These are phyloP conservation scores for Colletotrichum melonis DNA, from an alignment of 2,329 filamentous ascomycete species.

Conservation along the genomic window DNA sequence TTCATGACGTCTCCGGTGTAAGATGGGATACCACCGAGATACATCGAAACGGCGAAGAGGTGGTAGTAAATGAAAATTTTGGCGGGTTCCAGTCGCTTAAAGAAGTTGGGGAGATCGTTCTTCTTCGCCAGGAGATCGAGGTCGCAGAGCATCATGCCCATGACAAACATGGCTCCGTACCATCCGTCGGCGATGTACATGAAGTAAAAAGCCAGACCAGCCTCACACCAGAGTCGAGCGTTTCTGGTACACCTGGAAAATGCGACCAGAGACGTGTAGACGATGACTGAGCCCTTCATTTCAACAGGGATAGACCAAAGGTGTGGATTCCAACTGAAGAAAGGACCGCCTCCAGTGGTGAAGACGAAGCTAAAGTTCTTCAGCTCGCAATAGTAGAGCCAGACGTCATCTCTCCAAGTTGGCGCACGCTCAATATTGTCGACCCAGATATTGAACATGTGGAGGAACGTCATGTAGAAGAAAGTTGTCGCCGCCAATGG, in stretches of 20 bases:
- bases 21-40: constrained; percentile 44
- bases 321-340: constrained; percentile 63
- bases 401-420: constrained; percentile 61
- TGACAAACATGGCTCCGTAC: constrained; percentile 48
- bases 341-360: constrained; percentile 53
- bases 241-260: constrained; percentile 48
- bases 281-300: constrained; percentile 71
- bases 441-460: constrained; percentile 49
- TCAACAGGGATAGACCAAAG: constrained; percentile 74
- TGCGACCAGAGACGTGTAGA: constrained; percentile 64
- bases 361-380: constrained; percentile 52
- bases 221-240: constrained; percentile 46
- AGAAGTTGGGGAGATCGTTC: constrained; percentile 61
- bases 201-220: constrained; percentile 46
- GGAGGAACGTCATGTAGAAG: constrained; percentile 51
- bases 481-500: constrained; percentile 67
- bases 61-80: constrained; percentile 61
- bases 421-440: constrained; percentile 49
- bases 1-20: constrained; percentile 15
- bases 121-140: constrained; percentile 52
- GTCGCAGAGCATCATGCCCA: constrained; percentile 47
- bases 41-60: constrained; percentile 47
- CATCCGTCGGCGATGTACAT: constrained; percentile 49
- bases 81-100: constrained; percentile 57
- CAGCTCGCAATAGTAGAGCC: constrained; percentile 60